phyloP scores from a whole-genome alignment of 176 grass and related monocot species.

The Olyra latifolia region DNA sequence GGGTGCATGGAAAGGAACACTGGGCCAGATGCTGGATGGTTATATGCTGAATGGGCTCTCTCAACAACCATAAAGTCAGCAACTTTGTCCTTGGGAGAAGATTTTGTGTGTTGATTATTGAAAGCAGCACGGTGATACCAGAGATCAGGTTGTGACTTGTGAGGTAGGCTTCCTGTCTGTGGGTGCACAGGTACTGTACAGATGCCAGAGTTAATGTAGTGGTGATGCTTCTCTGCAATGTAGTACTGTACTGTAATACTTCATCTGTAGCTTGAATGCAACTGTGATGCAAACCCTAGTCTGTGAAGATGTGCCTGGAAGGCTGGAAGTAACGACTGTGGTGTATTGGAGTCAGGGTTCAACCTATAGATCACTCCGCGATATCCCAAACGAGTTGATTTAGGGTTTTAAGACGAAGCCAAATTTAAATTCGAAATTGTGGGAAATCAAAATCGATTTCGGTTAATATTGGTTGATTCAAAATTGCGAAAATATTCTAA shows the following conservation, averaged over 20 bases:
- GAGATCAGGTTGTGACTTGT: neutral
- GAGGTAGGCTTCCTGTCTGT: neutral
- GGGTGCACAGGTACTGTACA: neutral
- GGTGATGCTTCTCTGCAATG: neutral
- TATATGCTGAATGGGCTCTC: constrained; percentile 34
- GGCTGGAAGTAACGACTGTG: neutral
- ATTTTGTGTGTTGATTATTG: constrained; percentile 5
- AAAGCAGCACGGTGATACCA: constrained; percentile 9
- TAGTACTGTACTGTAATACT: neutral
- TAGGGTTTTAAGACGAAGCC: too few relatives aligned
- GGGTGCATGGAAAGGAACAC: constrained; percentile 52
- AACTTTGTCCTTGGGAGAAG: constrained; percentile 29
- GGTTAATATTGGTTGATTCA: too few relatives aligned
- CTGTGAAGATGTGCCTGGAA: neutral
- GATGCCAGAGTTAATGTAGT: neutral
- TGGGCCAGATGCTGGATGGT: constrained; percentile 25
- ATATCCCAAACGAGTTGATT: too few relatives aligned
- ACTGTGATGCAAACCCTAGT: neutral
- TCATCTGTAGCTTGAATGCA: neutral
- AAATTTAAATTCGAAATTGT: too few relatives aligned
- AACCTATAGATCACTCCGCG: too few relatives aligned
- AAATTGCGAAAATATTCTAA: too few relatives aligned
- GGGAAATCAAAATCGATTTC: too few relatives aligned
- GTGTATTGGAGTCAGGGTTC: too few relatives aligned
- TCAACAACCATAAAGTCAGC: constrained; percentile 34